Percentiles rank a stretch among this genome's conserved stretches.
Evolutionary conservation across 2,329 filamentous ascomycete genomes (phyloP).

Genomic region (Colletotrichum destructivum): DNA sequence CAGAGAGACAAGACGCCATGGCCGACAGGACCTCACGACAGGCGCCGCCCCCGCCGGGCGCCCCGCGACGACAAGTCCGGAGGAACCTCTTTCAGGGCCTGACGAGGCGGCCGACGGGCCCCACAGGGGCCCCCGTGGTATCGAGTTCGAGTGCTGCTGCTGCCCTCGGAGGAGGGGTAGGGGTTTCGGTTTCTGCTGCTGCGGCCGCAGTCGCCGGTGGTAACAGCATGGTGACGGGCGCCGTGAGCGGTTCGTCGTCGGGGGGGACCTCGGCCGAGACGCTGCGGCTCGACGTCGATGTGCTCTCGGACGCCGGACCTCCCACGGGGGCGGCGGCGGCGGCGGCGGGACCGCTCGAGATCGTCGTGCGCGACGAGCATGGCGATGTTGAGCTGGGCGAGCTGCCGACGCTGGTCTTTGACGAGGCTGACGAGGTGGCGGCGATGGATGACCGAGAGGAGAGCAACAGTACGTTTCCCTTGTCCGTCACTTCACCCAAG

Average conservation of each 20-base stretch:
- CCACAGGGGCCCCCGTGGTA: constrained; percentile 27
- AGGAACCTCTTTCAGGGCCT: constrained; percentile 74
- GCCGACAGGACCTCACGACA: constrained; percentile 35
- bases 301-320: constrained; percentile 53
- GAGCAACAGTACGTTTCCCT: constrained; percentile 63
- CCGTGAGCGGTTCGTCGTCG: constrained; percentile 39
- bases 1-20: constrained; percentile 12
- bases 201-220: constrained; percentile 41
- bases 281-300: constrained; percentile 63
- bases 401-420: constrained; percentile 66
- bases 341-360: constrained; percentile 57
- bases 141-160: constrained; percentile 27
- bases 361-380: constrained; percentile 74
- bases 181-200: constrained; percentile 31
- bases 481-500: background rate
- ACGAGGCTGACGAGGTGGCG: constrained; percentile 69
- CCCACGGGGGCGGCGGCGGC: constrained; percentile 34
- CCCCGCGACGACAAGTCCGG: constrained; percentile 53
- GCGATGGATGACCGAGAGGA: constrained; percentile 71
- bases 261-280: constrained; percentile 61
- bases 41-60: constrained; percentile 24
- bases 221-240: background rate
- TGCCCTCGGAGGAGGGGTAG: constrained; percentile 43
- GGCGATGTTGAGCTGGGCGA: constrained; percentile 75
- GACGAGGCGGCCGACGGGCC: constrained; percentile 68